phyloP scores from a whole-genome alignment of 208 protist species.

The Kentomonas sorsogonicus region DNA sequence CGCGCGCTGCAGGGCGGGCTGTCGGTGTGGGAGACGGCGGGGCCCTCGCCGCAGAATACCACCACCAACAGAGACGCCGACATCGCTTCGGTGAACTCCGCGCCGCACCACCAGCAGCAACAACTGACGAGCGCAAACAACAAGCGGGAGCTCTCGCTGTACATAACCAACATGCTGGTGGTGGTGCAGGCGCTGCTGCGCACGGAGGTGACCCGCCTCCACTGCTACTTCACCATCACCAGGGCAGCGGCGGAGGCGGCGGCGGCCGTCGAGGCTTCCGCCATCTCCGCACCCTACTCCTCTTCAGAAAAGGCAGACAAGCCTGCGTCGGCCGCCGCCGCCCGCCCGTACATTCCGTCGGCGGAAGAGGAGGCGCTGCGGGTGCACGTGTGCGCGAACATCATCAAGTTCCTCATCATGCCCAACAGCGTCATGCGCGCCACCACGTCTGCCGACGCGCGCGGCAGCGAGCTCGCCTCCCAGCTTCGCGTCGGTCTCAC shows the following conservation, averaged over 20 bases:
- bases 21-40: constrained; percentile 11
- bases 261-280: constrained; percentile 6
- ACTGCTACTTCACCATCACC: constrained; percentile 59
- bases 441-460: constrained; percentile 13
- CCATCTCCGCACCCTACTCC: background rate
- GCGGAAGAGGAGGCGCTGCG: constrained; percentile 65
- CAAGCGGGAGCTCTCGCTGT: no score
- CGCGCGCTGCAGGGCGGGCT: constrained; percentile 45
- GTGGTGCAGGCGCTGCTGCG: constrained; percentile 55
- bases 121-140: no score
- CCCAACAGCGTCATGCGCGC: constrained; percentile 66
- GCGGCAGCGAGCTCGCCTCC: constrained; percentile 15
- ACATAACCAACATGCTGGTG: constrained; percentile 58
- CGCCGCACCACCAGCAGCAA: constrained; percentile 9
- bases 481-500: constrained; percentile 35
- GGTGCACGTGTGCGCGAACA: constrained; percentile 56
- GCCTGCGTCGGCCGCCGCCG: background rate
- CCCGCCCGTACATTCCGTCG: constrained; percentile 36
- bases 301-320: background rate
- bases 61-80: constrained; percentile 10
- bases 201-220: constrained; percentile 62
- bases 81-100: constrained; percentile 21
- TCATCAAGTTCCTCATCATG: constrained; percentile 74
- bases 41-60: constrained; percentile 2
- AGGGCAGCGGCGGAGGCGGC: constrained; percentile 14